Evolutionary conservation across 1,284 basidiomycete genomes (phyloP).

Genomic region (Fomitopsis betulina): DNA sequence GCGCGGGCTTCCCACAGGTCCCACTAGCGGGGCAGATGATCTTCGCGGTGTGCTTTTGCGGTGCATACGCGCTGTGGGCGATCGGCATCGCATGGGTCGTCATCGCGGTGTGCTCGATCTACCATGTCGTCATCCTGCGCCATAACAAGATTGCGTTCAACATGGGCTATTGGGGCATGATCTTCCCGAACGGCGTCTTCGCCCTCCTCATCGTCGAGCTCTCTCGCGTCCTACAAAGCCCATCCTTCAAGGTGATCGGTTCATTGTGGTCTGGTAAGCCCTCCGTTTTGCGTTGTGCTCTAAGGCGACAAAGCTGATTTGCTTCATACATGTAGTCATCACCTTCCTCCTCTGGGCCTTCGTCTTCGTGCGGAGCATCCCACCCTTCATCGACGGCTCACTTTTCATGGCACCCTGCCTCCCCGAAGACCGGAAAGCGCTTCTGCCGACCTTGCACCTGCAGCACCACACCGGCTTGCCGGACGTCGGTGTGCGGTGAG

Average conservation of each 20-base stretch:
- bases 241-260: conserved; percentile 26
- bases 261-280: conserved; percentile 26
- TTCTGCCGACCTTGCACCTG: background rate
- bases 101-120: conserved; percentile 29
- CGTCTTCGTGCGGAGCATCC: conserved; percentile 36
- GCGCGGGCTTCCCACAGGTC: conserved; percentile 25
- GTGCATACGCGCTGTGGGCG: conserved; percentile 40
- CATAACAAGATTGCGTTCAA: conserved; percentile 31
- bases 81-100: conserved; percentile 42
- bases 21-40: conserved; percentile 30
- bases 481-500: background rate
- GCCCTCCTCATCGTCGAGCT: conserved; percentile 42
- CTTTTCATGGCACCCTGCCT: conserved; percentile 41
- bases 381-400: conserved; percentile 37
- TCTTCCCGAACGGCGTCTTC: conserved; percentile 48
- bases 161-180: conserved; percentile 43
- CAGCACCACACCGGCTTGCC: background rate
- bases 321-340: conserved; percentile 30
- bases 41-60: conserved; percentile 32
- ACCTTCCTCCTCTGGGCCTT: conserved; percentile 44
- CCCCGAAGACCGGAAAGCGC: conserved; percentile 10
- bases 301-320: conserved; percentile 2
- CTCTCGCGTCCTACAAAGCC: conserved; percentile 40
- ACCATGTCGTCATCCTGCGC: conserved; percentile 23
- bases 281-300: conserved; percentile 1